Conservation (phyloP, 1,284 basidiomycete genomes). For the Tilletiopsis washingtonensis region DNA sequence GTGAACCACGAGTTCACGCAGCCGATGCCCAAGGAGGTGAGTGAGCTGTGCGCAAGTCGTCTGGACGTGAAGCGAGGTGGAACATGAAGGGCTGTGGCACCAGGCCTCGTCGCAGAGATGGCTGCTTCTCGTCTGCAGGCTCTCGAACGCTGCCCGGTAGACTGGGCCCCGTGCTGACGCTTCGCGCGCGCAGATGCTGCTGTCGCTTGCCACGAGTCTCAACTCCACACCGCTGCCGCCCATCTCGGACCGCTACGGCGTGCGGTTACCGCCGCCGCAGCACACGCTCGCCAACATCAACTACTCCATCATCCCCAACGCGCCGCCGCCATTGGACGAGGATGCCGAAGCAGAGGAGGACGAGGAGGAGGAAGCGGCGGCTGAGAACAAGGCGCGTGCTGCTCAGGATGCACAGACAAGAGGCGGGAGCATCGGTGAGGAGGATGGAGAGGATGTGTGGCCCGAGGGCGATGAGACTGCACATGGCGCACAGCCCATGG, state of each 20-base stretch:
- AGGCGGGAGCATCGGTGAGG: background rate
- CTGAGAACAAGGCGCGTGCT: slow-evolving; percentile 3
- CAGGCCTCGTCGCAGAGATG: too few relatives aligned
- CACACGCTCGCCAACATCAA: slow-evolving; percentile 84
- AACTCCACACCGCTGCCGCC: slow-evolving; percentile 81
- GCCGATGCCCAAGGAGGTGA: slow-evolving; percentile 86
- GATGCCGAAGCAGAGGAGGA: slow-evolving; percentile 11
- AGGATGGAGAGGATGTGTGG: slow-evolving; percentile 4
- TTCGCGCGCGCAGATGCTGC: slow-evolving; percentile 61
- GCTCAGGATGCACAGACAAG: background rate
- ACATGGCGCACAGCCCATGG: background rate
- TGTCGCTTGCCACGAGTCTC: slow-evolving; percentile 79
- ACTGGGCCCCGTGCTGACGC: background rate
- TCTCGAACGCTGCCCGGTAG: background rate
- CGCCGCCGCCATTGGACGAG: slow-evolving; percentile 53
- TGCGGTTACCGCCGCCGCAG: slow-evolving; percentile 71
- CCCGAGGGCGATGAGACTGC: background rate
- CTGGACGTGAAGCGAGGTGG: too few relatives aligned
- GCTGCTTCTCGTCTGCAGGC: too few relatives aligned
- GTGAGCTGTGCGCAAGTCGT: slow-evolving; percentile 37
- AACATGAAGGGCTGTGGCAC: too few relatives aligned
- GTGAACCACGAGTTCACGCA: slow-evolving; percentile 92
- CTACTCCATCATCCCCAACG: slow-evolving; percentile 85
- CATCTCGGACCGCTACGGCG: slow-evolving; percentile 89
- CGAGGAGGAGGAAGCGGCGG: slow-evolving; percentile 9